These are phyloP conservation scores for Cordyceps cateniannulata DNA, from an alignment of 2,329 filamentous ascomycete genomes.

Conservation along the genomic window DNA sequence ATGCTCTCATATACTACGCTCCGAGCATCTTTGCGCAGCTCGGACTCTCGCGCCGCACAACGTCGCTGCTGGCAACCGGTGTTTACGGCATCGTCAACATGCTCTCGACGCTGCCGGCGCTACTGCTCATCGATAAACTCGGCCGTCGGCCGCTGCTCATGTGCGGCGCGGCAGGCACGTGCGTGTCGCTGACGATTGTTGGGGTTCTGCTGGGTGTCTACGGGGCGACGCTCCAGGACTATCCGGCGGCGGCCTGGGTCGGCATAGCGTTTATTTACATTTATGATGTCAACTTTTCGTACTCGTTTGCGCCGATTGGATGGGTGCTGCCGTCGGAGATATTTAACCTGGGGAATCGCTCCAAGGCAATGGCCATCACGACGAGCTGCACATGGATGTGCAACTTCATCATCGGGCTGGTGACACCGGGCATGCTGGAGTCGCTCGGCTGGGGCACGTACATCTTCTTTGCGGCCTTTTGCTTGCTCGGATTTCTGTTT, in stretches of 20 bases:
- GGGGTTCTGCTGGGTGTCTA: conserved; percentile 43
- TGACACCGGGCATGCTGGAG: conserved; percentile 43
- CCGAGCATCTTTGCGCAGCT: conserved; percentile 39
- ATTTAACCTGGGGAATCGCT: conserved; percentile 49
- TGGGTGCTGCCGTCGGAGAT: conserved; percentile 63
- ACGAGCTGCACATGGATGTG: conserved; percentile 40
- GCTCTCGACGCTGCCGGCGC: conserved; percentile 33
- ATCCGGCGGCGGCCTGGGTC: conserved; percentile 39
- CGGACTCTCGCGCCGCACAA: conserved; percentile 35
- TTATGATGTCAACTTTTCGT: conserved; percentile 55
- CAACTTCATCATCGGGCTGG: conserved; percentile 30
- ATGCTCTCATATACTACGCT: conserved; percentile 43
- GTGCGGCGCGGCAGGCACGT: conserved; percentile 56
- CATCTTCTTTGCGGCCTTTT: conserved; percentile 54
- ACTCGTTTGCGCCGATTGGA: conserved; percentile 57
- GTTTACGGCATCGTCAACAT: conserved; percentile 52
- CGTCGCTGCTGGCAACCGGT: conserved; percentile 47
- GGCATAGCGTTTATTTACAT: conserved; percentile 62
- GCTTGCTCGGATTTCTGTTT: conserved; percentile 42
- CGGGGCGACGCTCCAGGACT: conserved; percentile 29
- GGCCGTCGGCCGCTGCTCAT: conserved; percentile 60
- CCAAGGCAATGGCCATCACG: conserved; percentile 55
- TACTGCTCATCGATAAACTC: conserved; percentile 46
- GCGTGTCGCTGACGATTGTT: conserved; percentile 49
- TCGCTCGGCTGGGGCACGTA: conserved; percentile 47